Base-by-base conservation (phyloP, 768 basidiomycete genomes). In the Pleurotus giganteus region DNA sequence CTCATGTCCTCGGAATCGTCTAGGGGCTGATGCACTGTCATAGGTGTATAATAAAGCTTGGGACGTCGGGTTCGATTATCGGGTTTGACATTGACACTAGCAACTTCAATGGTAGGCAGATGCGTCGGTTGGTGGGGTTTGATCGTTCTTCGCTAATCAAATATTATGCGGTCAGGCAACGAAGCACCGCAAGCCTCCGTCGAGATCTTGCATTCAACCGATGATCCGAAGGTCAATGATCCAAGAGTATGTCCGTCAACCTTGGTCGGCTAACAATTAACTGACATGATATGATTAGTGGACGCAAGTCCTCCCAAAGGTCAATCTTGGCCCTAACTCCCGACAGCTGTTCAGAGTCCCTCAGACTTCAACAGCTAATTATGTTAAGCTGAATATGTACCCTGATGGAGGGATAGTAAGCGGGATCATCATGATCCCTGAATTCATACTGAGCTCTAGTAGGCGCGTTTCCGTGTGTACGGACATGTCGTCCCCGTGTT, bases 371-470 rank as follows among this genome's bases (percentile, higher is more conserved):
- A 65, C 70, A 11, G 77, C 80, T 54, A 95, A 87, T 58, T 89
- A 88, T 68, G 85, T 99, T 56, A 97, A 91, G 70, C 83, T 99
- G 21, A 86, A 88, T 61, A 94, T 96, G 83, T 93, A 94, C 71
- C 97, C 97, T 2, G 97, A 99, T 63, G 97, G 97, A 36, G 97
- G 97, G 2, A 94, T 98, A 66, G 94, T 94, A 65, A 73, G 88
- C 75, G 39, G 47, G 15, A 26, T 44, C 44, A 54, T 47, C 21
- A 58, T 55, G 36, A 17, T 29, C 15, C 9, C 27, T 28, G 31
- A 53, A 6, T 42, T 37, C 36, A 55, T 46, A 39, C 47, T 23
- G 31, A 34, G 24, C 52, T 51, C 44, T 47, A 61, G 24, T 59
- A 95, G 93, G 94, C 91, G 50, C 86, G 96, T 13, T 97, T 97